Percentiles rank a stretch among this genome's conserved stretches.
phyloP scores from a whole-genome alignment of 2,329 filamentous ascomycete species.

The Verticillium nonalfalfae region DNA sequence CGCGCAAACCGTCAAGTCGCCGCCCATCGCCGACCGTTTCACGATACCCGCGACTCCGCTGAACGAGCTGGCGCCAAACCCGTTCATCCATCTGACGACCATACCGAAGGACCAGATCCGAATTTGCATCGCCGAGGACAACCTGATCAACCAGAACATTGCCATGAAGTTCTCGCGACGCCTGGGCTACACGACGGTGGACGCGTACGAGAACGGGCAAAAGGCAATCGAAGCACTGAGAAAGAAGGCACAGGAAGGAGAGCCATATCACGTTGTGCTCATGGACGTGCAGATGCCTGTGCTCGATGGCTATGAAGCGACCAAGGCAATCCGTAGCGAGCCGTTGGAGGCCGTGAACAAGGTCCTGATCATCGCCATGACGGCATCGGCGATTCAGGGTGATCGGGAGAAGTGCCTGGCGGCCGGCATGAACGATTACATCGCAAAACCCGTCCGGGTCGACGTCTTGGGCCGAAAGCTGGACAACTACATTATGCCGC shows the following conservation, averaged over 20 bases:
- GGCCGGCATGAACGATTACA: conserved; percentile 95
- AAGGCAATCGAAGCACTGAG: conserved; percentile 85
- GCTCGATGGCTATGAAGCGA: conserved; percentile 88
- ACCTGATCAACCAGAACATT: conserved; percentile 90
- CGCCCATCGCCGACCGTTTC: conserved; percentile 28
- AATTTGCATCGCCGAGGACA: conserved; percentile 92
- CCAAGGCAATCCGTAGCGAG: conserved; percentile 74
- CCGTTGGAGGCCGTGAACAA: conserved; percentile 68
- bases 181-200: conserved; percentile 73
- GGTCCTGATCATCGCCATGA: conserved; percentile 95
- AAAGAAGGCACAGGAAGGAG: conserved; percentile 60
- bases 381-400: conserved; percentile 87
- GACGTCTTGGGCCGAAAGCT: conserved; percentile 82
- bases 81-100: conserved; percentile 60
- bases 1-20: conserved; percentile 31
- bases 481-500: conserved; percentile 43
- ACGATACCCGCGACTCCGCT: conserved; percentile 11
- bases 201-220: conserved; percentile 84
- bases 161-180: conserved; percentile 85
- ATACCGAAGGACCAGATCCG: conserved; percentile 73
- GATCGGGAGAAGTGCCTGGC: conserved; percentile 94
- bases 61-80: conserved; percentile 27
- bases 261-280: conserved; percentile 81
- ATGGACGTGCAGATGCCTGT: conserved; percentile 98
- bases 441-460: conserved; percentile 90